Percentiles rank a stretch among this genome's conserved stretches.
Conservation (phyloP, 768 basidiomycete species). For the Trametes cubensis region DNA sequence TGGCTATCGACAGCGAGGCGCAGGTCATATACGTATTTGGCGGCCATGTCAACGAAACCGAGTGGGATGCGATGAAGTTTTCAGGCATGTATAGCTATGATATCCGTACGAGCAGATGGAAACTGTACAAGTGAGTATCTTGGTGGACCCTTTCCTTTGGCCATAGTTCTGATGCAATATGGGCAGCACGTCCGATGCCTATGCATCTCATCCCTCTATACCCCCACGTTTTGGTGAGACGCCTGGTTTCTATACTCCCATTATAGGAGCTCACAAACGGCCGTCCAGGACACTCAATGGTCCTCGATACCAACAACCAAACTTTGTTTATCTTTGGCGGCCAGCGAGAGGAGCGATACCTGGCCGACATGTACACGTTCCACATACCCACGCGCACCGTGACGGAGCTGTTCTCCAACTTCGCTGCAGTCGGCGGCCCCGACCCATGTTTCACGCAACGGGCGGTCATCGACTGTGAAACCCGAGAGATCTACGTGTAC, state of each 20-base stretch:
- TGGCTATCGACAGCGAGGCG: constrained; percentile 71
- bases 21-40: constrained; percentile 79
- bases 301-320: constrained; percentile 61
- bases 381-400: constrained; percentile 60
- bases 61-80: constrained; percentile 61
- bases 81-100: constrained; percentile 78
- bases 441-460: constrained; percentile 75
- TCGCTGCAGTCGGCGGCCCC: constrained; percentile 63
- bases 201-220: constrained; percentile 46
- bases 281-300: constrained; percentile 74
- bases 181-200: constrained; percentile 27
- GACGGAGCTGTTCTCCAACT: constrained; percentile 65
- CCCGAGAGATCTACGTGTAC: constrained; percentile 76
- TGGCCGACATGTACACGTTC: constrained; percentile 78
- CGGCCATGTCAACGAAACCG: constrained; percentile 69
- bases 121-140: constrained; percentile 64
- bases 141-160: too few relatives aligned
- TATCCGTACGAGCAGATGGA: constrained; percentile 67
- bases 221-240: constrained; percentile 62
- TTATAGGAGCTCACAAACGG: neutral
- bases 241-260: neutral
- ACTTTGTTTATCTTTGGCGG: constrained; percentile 77
- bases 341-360: constrained; percentile 63
- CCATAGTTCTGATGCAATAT: neutral
- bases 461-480: constrained; percentile 63